Evolutionary conservation across 148 eudicot genomes (phyloP).

Genomic region (Linanthus parryae): DNA sequence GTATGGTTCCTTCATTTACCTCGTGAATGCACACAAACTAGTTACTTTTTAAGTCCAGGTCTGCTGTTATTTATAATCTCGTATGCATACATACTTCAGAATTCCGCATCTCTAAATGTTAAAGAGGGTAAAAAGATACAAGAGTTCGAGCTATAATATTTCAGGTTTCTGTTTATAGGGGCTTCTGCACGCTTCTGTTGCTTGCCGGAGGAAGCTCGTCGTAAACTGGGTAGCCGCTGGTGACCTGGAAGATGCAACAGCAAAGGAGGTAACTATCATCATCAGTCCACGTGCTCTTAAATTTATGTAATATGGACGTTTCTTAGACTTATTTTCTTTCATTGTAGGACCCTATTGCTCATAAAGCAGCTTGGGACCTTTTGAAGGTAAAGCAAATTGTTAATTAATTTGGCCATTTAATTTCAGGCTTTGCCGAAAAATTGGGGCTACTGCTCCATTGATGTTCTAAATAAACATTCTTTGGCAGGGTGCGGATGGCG

Average conservation of each 20-base stretch:
- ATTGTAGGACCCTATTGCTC: constrained; percentile 71
- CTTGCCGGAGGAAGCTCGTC: constrained; percentile 55
- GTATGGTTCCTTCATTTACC: no score
- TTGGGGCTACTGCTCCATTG: no score
- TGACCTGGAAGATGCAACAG: constrained; percentile 88
- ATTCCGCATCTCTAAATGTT: no score
- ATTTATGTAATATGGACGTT: neutral
- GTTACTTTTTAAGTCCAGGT: no score
- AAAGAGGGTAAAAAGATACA: no score
- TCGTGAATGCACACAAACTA: no score
- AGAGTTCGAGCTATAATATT: no score
- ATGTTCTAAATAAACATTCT: no score
- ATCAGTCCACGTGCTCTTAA: neutral
- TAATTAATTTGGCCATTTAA: no score
- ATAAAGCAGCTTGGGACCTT: constrained; percentile 70
- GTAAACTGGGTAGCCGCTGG: constrained; percentile 91
- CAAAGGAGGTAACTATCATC: constrained; percentile 48
- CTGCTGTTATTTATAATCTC: no score
- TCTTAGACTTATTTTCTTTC: neutral
- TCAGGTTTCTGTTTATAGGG: constrained; percentile 67
- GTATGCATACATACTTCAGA: no score
- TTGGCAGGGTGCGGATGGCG: constrained; percentile 73
- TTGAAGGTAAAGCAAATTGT: constrained; percentile 52
- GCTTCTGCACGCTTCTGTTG: constrained; percentile 92
- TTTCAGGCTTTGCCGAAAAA: no score